Conservation (phyloP, 106 monocot species). For the Posidonia australis region DNA sequence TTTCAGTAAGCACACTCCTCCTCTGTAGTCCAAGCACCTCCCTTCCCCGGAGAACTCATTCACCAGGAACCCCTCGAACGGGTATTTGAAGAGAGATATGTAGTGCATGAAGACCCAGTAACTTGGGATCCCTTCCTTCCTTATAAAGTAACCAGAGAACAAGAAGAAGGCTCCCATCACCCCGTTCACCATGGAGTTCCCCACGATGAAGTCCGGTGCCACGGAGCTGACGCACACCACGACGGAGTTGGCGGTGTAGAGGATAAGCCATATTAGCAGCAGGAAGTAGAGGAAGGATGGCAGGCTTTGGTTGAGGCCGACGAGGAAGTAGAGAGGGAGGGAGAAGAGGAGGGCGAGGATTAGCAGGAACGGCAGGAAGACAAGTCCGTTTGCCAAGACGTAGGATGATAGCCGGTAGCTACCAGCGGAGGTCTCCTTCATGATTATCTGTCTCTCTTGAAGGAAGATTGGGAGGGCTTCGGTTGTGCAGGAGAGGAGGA, state of each 20-base stretch:
- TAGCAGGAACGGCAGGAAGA: slow-evolving; percentile 70
- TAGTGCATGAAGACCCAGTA: slow-evolving; percentile 93
- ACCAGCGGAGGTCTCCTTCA: slow-evolving; percentile 57
- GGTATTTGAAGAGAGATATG: slow-evolving; percentile 70
- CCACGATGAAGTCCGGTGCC: slow-evolving; percentile 63
- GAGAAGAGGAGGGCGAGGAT: slow-evolving; percentile 50
- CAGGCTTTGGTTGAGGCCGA: slow-evolving; percentile 26
- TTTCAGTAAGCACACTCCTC: slow-evolving; percentile 37
- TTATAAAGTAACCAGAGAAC: slow-evolving; percentile 82
- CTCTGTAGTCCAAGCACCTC: slow-evolving; percentile 41
- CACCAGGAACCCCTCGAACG: slow-evolving; percentile 62
- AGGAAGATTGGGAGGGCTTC: slow-evolving; percentile 77
- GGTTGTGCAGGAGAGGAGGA: slow-evolving; percentile 71
- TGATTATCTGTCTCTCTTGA: slow-evolving; percentile 57
- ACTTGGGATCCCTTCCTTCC: slow-evolving; percentile 52
- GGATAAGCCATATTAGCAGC: slow-evolving; percentile 59
- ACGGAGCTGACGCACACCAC: slow-evolving; percentile 61
- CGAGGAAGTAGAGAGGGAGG: slow-evolving; percentile 60
- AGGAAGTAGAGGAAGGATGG: slow-evolving; percentile 47
- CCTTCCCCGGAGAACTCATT: slow-evolving; percentile 49
- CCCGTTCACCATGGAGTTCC: slow-evolving; percentile 59
- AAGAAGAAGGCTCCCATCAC: slow-evolving; percentile 79
- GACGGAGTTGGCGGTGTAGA: slow-evolving; percentile 78
- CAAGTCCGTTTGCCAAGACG: slow-evolving; percentile 43
- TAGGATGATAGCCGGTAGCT: slow-evolving; percentile 72